Conservation (phyloP, 2,329 filamentous ascomycete species). For the Davidsoniella eucalypti region DNA sequence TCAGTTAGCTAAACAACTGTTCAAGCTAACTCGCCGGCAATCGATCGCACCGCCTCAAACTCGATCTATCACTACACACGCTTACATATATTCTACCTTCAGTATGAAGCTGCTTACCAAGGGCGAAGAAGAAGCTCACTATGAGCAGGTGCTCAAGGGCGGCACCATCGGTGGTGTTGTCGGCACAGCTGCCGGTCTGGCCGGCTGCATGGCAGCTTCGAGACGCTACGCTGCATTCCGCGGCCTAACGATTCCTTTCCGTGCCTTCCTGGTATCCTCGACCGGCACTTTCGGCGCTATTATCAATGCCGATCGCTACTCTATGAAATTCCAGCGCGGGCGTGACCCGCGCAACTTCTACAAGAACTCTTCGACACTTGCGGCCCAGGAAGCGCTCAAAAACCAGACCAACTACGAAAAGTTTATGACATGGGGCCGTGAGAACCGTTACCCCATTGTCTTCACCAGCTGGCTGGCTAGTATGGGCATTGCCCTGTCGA, state of each 20-base stretch:
- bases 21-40: no score
- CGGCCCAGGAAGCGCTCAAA: conserved; percentile 35
- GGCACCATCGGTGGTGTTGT: conserved; percentile 55
- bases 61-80: no score
- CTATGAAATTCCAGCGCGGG: conserved; percentile 46
- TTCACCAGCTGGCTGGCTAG: conserved; percentile 65
- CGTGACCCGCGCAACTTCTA: conserved; percentile 53
- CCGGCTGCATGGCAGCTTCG: conserved; percentile 50
- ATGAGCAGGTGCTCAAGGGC: conserved; percentile 62
- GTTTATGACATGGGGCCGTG: conserved; percentile 54
- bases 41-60: no score
- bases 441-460: conserved; percentile 78
- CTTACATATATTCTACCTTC: conserved; percentile 16
- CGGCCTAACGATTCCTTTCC: conserved; percentile 72
- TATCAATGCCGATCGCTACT: conserved; percentile 62
- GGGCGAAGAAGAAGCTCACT: conserved; percentile 81
- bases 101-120: conserved; percentile 88
- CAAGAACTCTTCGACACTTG: conserved; percentile 44
- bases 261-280: conserved; percentile 75
- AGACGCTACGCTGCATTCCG: conserved; percentile 64
- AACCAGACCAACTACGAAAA: conserved; percentile 42
- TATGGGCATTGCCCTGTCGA: conserved; percentile 56
- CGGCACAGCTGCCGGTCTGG: conserved; percentile 50
- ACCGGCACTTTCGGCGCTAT: conserved; percentile 74
- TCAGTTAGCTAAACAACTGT: no score